Base-by-base conservation (phyloP, 768 basidiomycete species). In the Lactifluus piperatus region DNA sequence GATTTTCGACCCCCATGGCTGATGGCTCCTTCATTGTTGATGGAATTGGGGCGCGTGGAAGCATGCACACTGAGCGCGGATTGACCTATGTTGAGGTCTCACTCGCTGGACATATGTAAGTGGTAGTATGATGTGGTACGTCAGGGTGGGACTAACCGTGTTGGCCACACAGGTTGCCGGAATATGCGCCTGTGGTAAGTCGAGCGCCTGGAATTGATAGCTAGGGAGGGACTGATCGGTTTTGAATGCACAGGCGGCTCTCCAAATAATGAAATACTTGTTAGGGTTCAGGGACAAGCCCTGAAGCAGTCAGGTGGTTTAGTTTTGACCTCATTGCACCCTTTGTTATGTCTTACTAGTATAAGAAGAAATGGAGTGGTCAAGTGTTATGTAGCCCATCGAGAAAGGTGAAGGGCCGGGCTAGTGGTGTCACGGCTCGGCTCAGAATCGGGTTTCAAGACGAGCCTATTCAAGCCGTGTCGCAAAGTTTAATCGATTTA, bases 41-140 rank as follows among this genome's bases (percentile, higher is more conserved):
- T 55, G 84, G 82, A 18, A 75, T 88, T 43, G 87, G 87, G 27
- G 76, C 86, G 3, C 73, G 82, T 24, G 88, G 87, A 0, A 84
- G 72, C 1, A 72, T 79, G 58, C 86, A 88, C 60, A 72, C 75
- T 13, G 88, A 91, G 66, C 81, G 87, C 41, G 81, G 82, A 11
- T 68, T 89, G 63, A 83, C 86, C 0, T 88, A 82, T 62, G 74
- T 77, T 36, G 88, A 91, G 65, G 80, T 91, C 24, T 74, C 64
- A 22, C 76, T 87, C 7, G 82, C 82, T 62, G 88, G 87, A 18
- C 87, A 90, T 62, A 88, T 89, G 86, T 84, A 65, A 61, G 78
- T 62, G 72, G 4, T 29, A 14, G 22, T 4, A 39, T 26, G 7
- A 10, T 20, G 22, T 2, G 14, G 9, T 22, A 32, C 34, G 24